Percentiles rank a stretch among this genome's conserved stretches.
Conservation (phyloP, 768 basidiomycete species). For the Hirschioporus abietinus region DNA sequence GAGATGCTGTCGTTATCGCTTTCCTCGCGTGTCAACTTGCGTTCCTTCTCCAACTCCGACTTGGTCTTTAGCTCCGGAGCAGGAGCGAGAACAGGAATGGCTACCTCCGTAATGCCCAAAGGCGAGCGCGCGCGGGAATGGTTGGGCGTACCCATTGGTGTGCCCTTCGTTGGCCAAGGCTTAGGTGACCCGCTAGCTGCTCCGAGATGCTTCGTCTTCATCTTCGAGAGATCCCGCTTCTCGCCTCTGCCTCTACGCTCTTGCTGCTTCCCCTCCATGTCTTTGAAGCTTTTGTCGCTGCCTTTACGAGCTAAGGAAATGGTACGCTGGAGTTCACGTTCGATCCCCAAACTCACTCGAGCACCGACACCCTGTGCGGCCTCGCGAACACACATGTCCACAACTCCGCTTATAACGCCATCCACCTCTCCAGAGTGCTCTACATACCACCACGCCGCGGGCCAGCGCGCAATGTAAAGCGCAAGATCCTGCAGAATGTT, state of each 20-base stretch:
- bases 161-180: neutral
- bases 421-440: neutral
- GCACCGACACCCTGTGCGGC: neutral
- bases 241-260: neutral
- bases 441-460: constrained; percentile 53
- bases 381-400: neutral
- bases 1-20: neutral
- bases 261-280: neutral
- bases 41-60: neutral
- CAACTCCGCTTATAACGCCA: neutral
- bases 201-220: neutral
- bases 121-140: neutral
- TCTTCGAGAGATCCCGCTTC: neutral
- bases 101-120: neutral
- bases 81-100: neutral
- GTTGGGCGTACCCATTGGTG: neutral
- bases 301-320: neutral
- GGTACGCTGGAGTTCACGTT: neutral
- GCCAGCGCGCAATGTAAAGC: constrained; percentile 56
- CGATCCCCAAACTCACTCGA: neutral
- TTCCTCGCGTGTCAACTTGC: neutral
- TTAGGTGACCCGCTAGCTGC: neutral
- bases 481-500: constrained; percentile 30
- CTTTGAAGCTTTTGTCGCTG: neutral
- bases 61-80: neutral